Evolutionary conservation across 352 stramenopile genomes (phyloP), one percentile per base, ranked within the genome.

Genomic region (Lagenidium giganteum): DNA sequence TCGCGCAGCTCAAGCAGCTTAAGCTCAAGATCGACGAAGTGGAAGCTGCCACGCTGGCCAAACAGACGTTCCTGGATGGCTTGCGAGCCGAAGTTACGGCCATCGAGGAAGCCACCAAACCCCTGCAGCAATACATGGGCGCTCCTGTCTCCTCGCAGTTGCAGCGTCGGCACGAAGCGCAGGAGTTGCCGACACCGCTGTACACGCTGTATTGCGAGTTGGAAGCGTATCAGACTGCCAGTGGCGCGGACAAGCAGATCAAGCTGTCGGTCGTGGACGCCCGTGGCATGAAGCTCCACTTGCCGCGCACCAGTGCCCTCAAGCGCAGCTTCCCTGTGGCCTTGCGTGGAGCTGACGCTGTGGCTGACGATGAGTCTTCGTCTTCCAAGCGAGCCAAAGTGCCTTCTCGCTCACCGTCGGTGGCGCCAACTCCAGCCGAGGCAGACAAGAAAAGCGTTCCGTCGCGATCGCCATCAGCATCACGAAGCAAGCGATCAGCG

Each of bases 121-220:
- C 59, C 1, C 51, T 91, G 21, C 79, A 91, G 31, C 53, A 54
- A 13, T 82, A 77, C 36, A 85, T 91, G 66, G 61, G 64, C 8
- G 43, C 64, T 6, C 68, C 68, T 0, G 61, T 86, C 20, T 64
- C 70, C 2, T 51, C 54, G 6, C 61, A 67, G 39, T 52, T 71
- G 11, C 57, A 43, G 17, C 54, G 59, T 23, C 75, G 87, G 27
- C 56, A 64, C 8, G 42, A 67, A 6, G 79, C 79, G 4, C 22
- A 47, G 22, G 55, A 80, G 44, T 59, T 87, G 0, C 18, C 79
- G 0, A 61, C 70, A 16, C 73, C 79, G 20, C 43, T 91, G 17
- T 91, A 87, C 47, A 62, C 67, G 38, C 45, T 91, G 4, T 91
- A 72, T 35, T 86, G 73, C 38, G 79, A 91, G 45, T 44, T 91